Evolutionary conservation across 495 filamentous ascomycete genomes (phyloP).

Genomic region (Rusavskia elegans): DNA sequence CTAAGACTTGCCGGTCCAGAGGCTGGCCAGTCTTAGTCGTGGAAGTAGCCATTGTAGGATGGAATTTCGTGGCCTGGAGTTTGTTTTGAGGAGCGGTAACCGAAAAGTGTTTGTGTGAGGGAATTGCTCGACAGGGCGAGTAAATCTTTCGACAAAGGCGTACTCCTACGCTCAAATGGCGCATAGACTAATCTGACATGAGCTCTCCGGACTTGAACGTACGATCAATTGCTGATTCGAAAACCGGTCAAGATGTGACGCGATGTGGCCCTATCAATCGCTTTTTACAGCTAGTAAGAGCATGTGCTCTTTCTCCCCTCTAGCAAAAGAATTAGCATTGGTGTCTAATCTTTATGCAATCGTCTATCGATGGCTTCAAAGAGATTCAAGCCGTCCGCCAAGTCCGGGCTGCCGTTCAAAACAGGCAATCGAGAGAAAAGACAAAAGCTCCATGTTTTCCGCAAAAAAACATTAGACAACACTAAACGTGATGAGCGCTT

Average conservation of each 20-base stretch:
- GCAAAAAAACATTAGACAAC: slow-evolving; percentile 58
- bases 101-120: slow-evolving; percentile 11
- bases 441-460: slow-evolving; percentile 55
- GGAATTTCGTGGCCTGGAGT: slow-evolving; percentile 10
- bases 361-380: slow-evolving; percentile 21
- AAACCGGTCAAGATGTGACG: too few relatives aligned
- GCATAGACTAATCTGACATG: background rate
- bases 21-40: slow-evolving; percentile 75
- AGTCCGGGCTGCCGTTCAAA: slow-evolving; percentile 21
- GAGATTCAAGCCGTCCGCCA: slow-evolving; percentile 20
- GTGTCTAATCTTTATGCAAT: too few relatives aligned
- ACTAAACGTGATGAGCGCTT: slow-evolving; percentile 63
- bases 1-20: slow-evolving; percentile 65
- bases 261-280: too few relatives aligned
- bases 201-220: too few relatives aligned
- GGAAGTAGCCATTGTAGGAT: slow-evolving; percentile 41
- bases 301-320: too few relatives aligned
- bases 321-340: too few relatives aligned
- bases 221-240: too few relatives aligned
- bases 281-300: too few relatives aligned
- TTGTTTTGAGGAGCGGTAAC: slow-evolving; percentile 9
- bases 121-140: too few relatives aligned
- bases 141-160: background rate
- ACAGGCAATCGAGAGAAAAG: slow-evolving; percentile 58
- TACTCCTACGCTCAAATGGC: background rate